Evolutionary conservation across 2,329 filamentous ascomycete species (phyloP).

Genomic region (Golovinomyces cichoracearum): DNA sequence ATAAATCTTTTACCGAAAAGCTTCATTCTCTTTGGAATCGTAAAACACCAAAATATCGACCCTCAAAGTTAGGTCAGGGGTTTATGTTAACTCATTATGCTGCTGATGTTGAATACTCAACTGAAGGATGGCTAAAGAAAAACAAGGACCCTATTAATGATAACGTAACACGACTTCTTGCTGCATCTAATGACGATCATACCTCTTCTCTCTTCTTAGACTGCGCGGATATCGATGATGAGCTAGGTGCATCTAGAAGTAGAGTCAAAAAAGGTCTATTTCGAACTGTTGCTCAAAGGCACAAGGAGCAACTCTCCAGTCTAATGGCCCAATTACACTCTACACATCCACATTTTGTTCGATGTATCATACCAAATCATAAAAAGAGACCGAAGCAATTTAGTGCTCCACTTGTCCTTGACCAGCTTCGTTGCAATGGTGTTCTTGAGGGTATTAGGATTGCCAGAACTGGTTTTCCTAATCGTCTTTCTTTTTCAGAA

Average conservation of each 20-base stretch:
- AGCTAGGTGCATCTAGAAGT: conserved; percentile 37
- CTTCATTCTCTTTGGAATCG: conserved; percentile 92
- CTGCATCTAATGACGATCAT: conserved; percentile 57
- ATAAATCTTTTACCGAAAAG: conserved; percentile 92
- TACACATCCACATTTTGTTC: conserved; percentile 93
- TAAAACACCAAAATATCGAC: conserved; percentile 78
- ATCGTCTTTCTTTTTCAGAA: conserved; percentile 71
- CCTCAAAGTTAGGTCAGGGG: conserved; percentile 65
- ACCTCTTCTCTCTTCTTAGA: conserved; percentile 67
- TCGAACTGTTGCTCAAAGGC: conserved; percentile 80
- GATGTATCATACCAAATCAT: conserved; percentile 93
- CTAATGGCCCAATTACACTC: conserved; percentile 85
- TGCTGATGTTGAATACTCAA: conserved; percentile 91
- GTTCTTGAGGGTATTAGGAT: conserved; percentile 97
- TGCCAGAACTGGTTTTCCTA: conserved; percentile 87
- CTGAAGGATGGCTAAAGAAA: conserved; percentile 87
- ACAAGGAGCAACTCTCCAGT: conserved; percentile 95
- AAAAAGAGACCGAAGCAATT: conserved; percentile 91
- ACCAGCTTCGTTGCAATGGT: conserved; percentile 95
- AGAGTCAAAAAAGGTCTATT: conserved; percentile 94
- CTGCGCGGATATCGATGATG: conserved; percentile 61
- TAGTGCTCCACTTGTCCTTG: conserved; percentile 71
- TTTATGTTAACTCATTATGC: conserved; percentile 95
- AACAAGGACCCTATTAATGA: conserved; percentile 98
- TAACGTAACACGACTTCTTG: conserved; percentile 74